Evolutionary conservation across 192 early-diverging fungal genomes (phyloP).

Genomic region (Radiomyces spectabilis): DNA sequence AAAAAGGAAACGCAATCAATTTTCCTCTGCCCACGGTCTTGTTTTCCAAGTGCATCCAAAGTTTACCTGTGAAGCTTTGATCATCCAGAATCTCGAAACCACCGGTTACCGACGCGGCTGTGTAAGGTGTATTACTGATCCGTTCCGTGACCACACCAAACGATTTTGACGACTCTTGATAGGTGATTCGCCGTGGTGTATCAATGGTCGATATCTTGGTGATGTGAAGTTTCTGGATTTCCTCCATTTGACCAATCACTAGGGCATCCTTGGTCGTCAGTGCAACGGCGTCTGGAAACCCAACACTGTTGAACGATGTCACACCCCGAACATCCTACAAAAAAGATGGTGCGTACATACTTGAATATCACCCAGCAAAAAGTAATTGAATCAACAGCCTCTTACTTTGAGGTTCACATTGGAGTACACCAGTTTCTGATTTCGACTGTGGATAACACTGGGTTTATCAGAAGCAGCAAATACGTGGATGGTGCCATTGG

Average conservation of each 20-base stretch:
- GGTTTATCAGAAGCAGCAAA: slow-evolving; percentile 87
- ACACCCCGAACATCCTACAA: slow-evolving; percentile 54
- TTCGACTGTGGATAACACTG: slow-evolving; percentile 66
- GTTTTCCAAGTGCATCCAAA: not conserved
- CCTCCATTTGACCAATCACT: slow-evolving; percentile 73
- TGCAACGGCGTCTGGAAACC: slow-evolving; percentile 53
- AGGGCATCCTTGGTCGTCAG: slow-evolving; percentile 59
- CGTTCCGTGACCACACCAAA: slow-evolving; percentile 63
- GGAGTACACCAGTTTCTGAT: slow-evolving; percentile 77
- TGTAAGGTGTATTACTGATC: slow-evolving; percentile 11
- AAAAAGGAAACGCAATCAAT: not conserved
- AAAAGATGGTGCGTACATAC: not conserved
- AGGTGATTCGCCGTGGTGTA: slow-evolving; percentile 61
- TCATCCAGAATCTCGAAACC: slow-evolving; percentile 59
- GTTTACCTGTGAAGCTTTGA: slow-evolving; percentile 64
- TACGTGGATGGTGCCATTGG: slow-evolving; percentile 47
- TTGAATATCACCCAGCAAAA: not conserved
- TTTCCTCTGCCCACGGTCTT: not conserved
- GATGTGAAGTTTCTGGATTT: slow-evolving; percentile 87
- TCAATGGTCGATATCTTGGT: slow-evolving; percentile 61
- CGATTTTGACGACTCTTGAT: slow-evolving; percentile 45
- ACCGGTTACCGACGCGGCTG: not conserved
- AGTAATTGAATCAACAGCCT: too few relatives aligned
- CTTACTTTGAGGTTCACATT: slow-evolving; percentile 78
- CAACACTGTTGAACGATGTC: slow-evolving; percentile 50